Base-by-base conservation (phyloP, 2,329 filamentous ascomycete genomes). In the Elsinoe ampelina region DNA sequence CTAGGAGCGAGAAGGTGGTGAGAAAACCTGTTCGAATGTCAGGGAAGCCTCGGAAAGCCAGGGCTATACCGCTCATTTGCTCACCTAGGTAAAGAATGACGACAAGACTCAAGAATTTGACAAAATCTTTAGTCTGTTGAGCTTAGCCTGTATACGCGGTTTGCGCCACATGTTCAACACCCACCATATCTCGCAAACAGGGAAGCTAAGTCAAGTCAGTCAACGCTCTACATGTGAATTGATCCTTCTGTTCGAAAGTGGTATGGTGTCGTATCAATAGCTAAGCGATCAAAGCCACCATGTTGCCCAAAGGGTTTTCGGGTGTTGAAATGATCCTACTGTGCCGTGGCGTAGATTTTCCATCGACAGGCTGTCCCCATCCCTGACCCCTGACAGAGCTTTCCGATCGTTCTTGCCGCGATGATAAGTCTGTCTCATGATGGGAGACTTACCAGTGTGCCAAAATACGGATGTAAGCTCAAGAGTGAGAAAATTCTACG, bases 381-480 rank as follows among this genome's bases (percentile, higher is more conserved):
- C 19, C 41, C 19, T 45, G 10, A 6, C 41, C 10, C 3, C 41
- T 45, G 41, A 7, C 26, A 30, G 26, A 30, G 8, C 5, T 30
- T 30, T 30, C 26, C 26, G 26, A 30, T 30, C 26, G 4, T 30
- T 30, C 26, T 30, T 8, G 26, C 26, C 7, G 26, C 26, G 26
- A 15, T 42, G 35, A 20, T 42, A n/a, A n/a, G n/a, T n/a, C n/a
- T 22, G 5, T 39, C 6, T 39, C 8, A 7, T 30, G 26, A 30
- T 5, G 26, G 26, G 26, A 12, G 17, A 52, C 48, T 52, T 52
- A 52, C 48, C 36, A 93, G 71, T 0, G 87, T 93, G 41, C 89
- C 91, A 79, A 93, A 96, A 68, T 95, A 95, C 1, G 89, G 88
- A 64, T 89, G 89, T 61, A 96, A 71, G 67, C 87, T 92, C 61